Evolutionary conservation across 2,329 filamentous ascomycete species (phyloP).

Genomic region (Penicillium brasilianum): DNA sequence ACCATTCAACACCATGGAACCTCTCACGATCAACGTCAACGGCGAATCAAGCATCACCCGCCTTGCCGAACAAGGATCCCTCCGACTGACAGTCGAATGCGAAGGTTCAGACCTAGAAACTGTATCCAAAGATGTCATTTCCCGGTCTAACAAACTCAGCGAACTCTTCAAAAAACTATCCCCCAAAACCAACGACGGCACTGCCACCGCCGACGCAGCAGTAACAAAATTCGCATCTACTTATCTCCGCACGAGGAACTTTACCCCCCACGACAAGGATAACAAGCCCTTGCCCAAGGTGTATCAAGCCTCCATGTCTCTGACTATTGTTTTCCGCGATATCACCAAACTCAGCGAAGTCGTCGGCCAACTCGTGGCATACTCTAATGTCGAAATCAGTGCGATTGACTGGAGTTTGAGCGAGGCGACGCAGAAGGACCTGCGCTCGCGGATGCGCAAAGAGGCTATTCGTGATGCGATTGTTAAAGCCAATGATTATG

Average conservation of each 20-base stretch:
- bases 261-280: conserved; percentile 3
- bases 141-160: conserved; percentile 17
- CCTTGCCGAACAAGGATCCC: conserved; percentile 22
- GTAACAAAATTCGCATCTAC: conserved; percentile 28
- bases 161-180: conserved; percentile 19
- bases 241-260: conserved; percentile 15
- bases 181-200: conserved; percentile 13
- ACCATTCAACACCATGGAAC: conserved; percentile 18
- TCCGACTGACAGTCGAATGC: conserved; percentile 16
- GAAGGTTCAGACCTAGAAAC: conserved; percentile 15
- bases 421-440: conserved; percentile 24
- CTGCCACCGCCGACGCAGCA: conserved; percentile 21
- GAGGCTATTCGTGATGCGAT: conserved; percentile 34
- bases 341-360: conserved; percentile 29
- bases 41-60: conserved; percentile 23
- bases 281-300: conserved; percentile 19
- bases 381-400: conserved; percentile 29
- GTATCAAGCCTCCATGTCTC: conserved; percentile 24
- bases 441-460: conserved; percentile 29
- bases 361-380: conserved; percentile 22
- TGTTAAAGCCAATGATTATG: conserved; percentile 31
- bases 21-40: conserved; percentile 20
- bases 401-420: conserved; percentile 34
- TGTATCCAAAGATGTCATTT: conserved; percentile 19
- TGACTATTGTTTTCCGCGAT: conserved; percentile 33